A percentile compares a stretch with the other conserved stretches of the same genome.
These are phyloP conservation scores for Coemansia sp. DNA, from an alignment of 192 early-diverging fungal species.

Conservation along the genomic window DNA sequence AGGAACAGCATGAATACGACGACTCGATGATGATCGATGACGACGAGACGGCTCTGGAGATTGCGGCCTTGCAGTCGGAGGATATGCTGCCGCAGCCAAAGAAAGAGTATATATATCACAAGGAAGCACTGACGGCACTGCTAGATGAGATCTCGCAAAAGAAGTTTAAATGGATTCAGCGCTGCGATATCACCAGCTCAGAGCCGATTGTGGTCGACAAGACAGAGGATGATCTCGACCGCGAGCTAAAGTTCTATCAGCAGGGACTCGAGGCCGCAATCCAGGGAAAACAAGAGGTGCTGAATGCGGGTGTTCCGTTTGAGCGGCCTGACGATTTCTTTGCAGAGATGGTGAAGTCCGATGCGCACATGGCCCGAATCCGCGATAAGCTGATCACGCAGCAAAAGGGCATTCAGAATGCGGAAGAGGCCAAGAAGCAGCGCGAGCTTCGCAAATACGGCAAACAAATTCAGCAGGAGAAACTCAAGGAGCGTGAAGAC, in stretches of 20 bases:
- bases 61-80: constrained; percentile 44
- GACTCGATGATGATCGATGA: constrained; percentile 38
- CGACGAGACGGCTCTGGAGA: constrained; percentile 53
- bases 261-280: constrained; percentile 83
- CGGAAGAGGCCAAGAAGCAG: constrained; percentile 83
- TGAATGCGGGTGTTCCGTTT: constrained; percentile 70
- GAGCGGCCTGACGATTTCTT: constrained; percentile 91
- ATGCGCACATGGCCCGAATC: constrained; percentile 91
- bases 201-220: constrained; percentile 59
- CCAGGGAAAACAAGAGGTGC: constrained; percentile 62
- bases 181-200: constrained; percentile 62
- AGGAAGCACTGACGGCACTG: constrained; percentile 60
- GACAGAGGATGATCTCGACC: constrained; percentile 84
- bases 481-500: constrained; percentile 82
- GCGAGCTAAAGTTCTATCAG: constrained; percentile 91
- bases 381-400: constrained; percentile 86
- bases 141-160: constrained; percentile 62
- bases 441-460: constrained; percentile 95
- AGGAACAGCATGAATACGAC: constrained; percentile 15
- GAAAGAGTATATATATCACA: constrained; percentile 48
- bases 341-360: constrained; percentile 98
- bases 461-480: constrained; percentile 94
- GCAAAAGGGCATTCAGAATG: constrained; percentile 70
- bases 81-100: constrained; percentile 20
- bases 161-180: constrained; percentile 70